These are phyloP conservation scores for Tetracladium marchalianum DNA, from an alignment of 495 filamentous ascomycete species.

Conservation along the genomic window DNA sequence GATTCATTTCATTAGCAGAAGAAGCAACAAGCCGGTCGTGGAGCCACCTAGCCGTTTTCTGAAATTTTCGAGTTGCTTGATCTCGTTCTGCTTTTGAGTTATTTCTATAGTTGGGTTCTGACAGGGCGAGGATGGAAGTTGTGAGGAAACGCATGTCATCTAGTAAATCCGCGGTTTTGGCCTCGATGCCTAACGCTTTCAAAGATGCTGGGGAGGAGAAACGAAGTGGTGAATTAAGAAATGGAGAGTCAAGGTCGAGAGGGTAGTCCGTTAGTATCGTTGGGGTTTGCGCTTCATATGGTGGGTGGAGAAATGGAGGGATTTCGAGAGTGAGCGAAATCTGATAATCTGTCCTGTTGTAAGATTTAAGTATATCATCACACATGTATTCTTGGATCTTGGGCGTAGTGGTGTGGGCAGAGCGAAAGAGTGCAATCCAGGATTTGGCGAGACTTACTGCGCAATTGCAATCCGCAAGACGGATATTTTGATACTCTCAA, in stretches of 20 bases:
- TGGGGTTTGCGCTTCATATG: no score
- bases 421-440: no score
- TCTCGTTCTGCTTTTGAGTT: neutral
- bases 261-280: no score
- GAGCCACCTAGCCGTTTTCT: constrained; percentile 10
- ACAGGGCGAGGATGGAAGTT: constrained; percentile 5
- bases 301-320: constrained; percentile 8
- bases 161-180: constrained; percentile 4
- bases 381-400: no score
- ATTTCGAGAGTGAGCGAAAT: constrained; percentile 14
- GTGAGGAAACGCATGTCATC: constrained; percentile 18
- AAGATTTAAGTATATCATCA: neutral
- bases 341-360: constrained; percentile 17
- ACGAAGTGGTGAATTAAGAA: constrained; percentile 3
- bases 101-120: no score
- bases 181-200: constrained; percentile 3
- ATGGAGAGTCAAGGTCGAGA: constrained; percentile 5
- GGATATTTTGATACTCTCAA: constrained; percentile 6
- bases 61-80: constrained; percentile 5
- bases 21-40: constrained; percentile 6
- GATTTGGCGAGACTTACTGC: no score
- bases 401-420: no score
- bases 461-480: no score
- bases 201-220: constrained; percentile 1
- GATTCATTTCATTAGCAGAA: no score